Conservation (phyloP, 2,329 filamentous ascomycete genomes). For the Chaetomium olivaceum region DNA sequence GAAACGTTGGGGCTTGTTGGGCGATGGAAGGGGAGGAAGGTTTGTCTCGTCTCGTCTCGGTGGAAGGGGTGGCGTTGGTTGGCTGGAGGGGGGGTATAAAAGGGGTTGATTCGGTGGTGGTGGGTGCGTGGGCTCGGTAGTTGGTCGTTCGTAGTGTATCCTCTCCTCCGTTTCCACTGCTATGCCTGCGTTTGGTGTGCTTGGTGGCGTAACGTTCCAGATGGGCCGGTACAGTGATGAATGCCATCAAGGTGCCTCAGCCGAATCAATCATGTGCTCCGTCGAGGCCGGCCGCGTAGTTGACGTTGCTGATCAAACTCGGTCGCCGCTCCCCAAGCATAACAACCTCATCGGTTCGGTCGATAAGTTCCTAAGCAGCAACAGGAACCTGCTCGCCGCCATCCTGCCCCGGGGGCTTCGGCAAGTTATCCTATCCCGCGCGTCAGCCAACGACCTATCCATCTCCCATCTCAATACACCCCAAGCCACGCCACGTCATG, state of each 20-base stretch:
- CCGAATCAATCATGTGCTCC: background rate
- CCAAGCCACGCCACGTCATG: no score
- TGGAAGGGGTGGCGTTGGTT: background rate
- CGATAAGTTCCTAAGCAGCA: slow-evolving; percentile 39
- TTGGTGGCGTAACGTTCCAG: background rate
- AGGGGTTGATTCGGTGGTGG: background rate
- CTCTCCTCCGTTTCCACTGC: background rate
- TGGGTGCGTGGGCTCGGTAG: background rate
- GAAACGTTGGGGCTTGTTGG: no score
- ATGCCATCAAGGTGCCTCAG: background rate
- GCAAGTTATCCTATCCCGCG: slow-evolving; percentile 45
- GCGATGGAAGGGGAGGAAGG: background rate
- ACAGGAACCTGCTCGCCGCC: slow-evolving; percentile 43
- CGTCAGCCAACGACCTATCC: background rate
- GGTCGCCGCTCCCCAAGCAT: background rate
- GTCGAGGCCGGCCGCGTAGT: background rate
- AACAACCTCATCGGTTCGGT: background rate
- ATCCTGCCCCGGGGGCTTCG: slow-evolving; percentile 41
- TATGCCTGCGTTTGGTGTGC: background rate
- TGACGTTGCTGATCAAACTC: background rate
- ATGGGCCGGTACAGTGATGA: background rate
- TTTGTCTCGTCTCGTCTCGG: no score
- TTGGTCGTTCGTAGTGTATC: background rate
- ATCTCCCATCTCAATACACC: background rate
- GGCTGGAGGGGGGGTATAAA: no score